Evolutionary conservation across 805 yeast genomes (phyloP).

Genomic region (Candida stauntonica): DNA sequence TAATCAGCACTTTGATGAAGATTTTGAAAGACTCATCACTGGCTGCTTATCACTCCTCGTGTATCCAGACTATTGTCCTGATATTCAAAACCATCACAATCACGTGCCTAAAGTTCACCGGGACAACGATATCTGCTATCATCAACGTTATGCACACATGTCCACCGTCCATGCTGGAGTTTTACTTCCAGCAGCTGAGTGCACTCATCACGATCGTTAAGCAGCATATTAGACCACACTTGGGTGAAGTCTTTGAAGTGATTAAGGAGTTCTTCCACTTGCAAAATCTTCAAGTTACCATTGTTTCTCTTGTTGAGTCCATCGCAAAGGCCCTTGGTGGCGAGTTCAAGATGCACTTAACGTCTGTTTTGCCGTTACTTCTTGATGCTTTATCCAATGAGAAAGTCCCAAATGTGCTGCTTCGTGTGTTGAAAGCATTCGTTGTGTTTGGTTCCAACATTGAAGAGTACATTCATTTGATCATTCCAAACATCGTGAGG

Average conservation of each 20-base stretch:
- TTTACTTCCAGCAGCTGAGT: constrained; percentile 85
- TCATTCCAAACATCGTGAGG: constrained; percentile 80
- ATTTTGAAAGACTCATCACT: constrained; percentile 82
- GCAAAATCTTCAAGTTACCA: constrained; percentile 67
- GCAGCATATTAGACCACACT: constrained; percentile 82
- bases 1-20: constrained; percentile 77
- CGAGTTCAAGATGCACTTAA: constrained; percentile 82
- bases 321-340: constrained; percentile 85
- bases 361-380: constrained; percentile 71
- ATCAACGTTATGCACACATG: constrained; percentile 79
- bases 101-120: constrained; percentile 84
- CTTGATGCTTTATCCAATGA: constrained; percentile 74
- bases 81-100: constrained; percentile 86
- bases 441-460: constrained; percentile 83
- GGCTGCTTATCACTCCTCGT: constrained; percentile 82
- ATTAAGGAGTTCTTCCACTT: constrained; percentile 68
- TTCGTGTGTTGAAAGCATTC: constrained; percentile 75
- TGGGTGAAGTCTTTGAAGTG: constrained; percentile 68
- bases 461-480: constrained; percentile 82
- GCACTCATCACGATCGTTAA: constrained; percentile 77
- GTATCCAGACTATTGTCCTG: constrained; percentile 89
- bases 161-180: constrained; percentile 74
- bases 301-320: constrained; percentile 76
- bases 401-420: constrained; percentile 56
- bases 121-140: constrained; percentile 85